Conservation (phyloP, 139 green algal species). For the Ettlia oleoabundans region DNA sequence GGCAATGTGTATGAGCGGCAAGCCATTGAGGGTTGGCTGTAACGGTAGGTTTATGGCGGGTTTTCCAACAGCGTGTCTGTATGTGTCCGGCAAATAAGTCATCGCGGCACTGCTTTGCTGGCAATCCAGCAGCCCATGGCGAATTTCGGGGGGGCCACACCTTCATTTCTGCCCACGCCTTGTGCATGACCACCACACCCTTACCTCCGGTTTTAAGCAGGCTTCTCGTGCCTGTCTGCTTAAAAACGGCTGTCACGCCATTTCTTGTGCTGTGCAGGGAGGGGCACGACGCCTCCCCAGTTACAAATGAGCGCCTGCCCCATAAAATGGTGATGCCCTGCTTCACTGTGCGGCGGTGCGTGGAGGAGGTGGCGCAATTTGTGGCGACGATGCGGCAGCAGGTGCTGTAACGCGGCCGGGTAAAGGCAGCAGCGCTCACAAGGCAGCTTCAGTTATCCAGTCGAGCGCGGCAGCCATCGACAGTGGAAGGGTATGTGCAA, state of each 20-base stretch:
- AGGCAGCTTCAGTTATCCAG: too few species aligned
- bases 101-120: too few species aligned
- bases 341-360: constrained; percentile 7
- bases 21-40: constrained; percentile 48
- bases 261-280: neutral
- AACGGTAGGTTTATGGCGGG: neutral
- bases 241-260: too few species aligned
- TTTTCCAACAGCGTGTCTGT: too few species aligned
- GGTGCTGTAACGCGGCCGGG: neutral
- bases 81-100: neutral
- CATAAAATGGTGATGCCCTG: constrained; percentile 23
- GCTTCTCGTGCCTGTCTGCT: neutral
- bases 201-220: too few species aligned
- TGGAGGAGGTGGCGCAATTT: constrained; percentile 10
- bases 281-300: neutral
- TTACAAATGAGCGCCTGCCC: neutral
- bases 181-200: too few species aligned
- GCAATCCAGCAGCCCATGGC: neutral
- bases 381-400: neutral
- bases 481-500: too few species aligned
- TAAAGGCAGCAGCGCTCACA: too few species aligned
- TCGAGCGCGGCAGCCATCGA: too few species aligned
- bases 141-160: neutral
- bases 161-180: neutral
- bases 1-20: constrained; percentile 51